A percentile compares a stretch with the other conserved stretches of the same genome.
Evolutionary conservation across 2,329 filamentous ascomycete species (phyloP).

Genomic region (Venturia aucupariae): DNA sequence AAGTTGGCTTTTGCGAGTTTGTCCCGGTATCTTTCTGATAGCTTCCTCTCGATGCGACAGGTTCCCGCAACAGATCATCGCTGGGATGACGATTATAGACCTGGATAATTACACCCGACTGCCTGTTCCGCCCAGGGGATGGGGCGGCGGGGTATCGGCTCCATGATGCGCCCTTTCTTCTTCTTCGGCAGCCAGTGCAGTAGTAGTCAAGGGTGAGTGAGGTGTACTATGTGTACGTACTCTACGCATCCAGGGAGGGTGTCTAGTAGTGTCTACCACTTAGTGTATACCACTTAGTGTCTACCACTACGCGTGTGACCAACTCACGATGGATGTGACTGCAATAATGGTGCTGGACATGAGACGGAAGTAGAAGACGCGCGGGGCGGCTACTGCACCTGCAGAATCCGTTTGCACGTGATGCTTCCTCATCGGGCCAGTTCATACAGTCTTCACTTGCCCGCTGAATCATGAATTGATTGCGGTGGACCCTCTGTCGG

Average conservation of each 20-base stretch:
- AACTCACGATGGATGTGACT: no score
- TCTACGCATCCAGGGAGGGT: no score
- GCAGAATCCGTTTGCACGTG: no score
- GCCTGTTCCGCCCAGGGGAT: neutral
- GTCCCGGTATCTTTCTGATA: neutral
- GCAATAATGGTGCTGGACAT: no score
- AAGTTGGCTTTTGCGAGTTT: constrained; percentile 14
- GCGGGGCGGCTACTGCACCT: no score
- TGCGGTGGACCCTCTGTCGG: neutral
- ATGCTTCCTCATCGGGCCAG: no score
- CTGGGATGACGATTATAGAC: neutral
- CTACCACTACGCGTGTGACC: no score
- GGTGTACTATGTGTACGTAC: no score
- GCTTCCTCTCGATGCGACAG: neutral
- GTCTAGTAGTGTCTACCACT: no score
- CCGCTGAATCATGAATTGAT: constrained; percentile 10
- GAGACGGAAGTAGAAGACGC: no score
- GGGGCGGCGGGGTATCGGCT: neutral
- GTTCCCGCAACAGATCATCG: neutral
- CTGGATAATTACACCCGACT: neutral
- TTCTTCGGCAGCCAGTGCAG: neutral
- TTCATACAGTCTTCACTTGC: constrained; percentile 25
- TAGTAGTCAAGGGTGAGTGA: no score
- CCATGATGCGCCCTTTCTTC: neutral
- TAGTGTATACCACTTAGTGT: no score